Conservation (phyloP, 208 protist species). For the Leishmania turanica region DNA sequence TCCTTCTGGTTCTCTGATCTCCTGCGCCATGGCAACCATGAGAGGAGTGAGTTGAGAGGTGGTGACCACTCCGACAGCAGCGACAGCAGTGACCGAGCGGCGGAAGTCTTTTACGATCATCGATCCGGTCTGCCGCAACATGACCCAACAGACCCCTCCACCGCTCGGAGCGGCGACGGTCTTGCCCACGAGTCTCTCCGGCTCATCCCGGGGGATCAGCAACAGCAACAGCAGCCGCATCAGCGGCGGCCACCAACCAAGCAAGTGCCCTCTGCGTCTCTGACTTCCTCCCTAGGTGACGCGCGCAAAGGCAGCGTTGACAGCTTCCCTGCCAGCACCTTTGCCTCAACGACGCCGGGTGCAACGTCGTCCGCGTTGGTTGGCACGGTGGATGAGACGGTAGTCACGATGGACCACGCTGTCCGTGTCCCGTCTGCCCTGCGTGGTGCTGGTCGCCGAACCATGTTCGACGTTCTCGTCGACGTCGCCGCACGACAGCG, state of each 20-base stretch:
- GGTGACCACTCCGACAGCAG: not conserved
- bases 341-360: not conserved
- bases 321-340: conserved; percentile 6
- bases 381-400: conserved; percentile 16
- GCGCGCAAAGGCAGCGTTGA: not conserved
- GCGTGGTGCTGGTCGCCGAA: conserved; percentile 57
- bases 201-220: not conserved
- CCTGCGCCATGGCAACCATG: not conserved
- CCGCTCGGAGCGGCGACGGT: not conserved
- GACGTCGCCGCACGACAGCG: conserved; percentile 14
- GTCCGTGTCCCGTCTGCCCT: conserved; percentile 62
- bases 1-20: not conserved
- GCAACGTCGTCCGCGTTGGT: not conserved
- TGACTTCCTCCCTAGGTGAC: not conserved
- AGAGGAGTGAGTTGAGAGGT: too few species aligned
- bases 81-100: not conserved
- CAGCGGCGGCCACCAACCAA: not conserved
- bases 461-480: conserved; percentile 72
- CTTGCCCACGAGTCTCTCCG: not conserved
- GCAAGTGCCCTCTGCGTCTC: not conserved
- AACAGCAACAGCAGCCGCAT: not conserved
- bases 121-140: not conserved
- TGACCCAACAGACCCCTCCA: not conserved
- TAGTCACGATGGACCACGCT: conserved; percentile 61
- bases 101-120: conserved; percentile 27